Conservation (phyloP, 2,329 filamentous ascomycete species). For the Aspergillus viridinutans region DNA sequence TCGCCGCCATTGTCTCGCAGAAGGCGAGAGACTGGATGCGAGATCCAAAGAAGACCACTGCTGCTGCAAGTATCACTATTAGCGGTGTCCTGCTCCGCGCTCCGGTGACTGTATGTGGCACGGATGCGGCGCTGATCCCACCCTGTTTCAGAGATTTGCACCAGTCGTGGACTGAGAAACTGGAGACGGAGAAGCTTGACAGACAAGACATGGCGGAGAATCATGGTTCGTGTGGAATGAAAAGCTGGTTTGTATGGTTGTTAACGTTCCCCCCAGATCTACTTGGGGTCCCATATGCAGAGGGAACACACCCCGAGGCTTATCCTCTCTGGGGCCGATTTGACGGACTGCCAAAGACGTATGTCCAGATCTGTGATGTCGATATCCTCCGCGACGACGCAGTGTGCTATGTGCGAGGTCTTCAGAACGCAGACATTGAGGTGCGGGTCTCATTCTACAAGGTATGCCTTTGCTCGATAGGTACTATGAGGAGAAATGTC, state of each 20-base stretch:
- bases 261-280: not conserved
- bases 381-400: conserved; percentile 1
- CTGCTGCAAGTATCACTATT: not conserved
- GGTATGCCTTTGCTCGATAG: not conserved
- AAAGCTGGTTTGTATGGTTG: not conserved
- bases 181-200: not conserved
- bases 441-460: not conserved
- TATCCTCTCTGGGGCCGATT: not conserved
- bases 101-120: not conserved
- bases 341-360: not conserved
- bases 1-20: not conserved
- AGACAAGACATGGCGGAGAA: not conserved
- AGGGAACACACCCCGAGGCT: not conserved
- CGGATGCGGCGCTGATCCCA: not conserved
- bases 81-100: not conserved
- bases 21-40: not conserved
- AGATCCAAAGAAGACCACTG: not conserved
- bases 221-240: not conserved
- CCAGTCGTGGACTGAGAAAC: not conserved
- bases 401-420: not conserved
- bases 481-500: not conserved
- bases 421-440: not conserved
- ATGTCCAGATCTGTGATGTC: conserved; percentile 1
- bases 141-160: not conserved
- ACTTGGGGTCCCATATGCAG: not conserved